Evolutionary conservation across 305 asterid genomes (phyloP), one percentile per base, ranked within the genome.

Genomic region (Stenogyne calaminthoides): DNA sequence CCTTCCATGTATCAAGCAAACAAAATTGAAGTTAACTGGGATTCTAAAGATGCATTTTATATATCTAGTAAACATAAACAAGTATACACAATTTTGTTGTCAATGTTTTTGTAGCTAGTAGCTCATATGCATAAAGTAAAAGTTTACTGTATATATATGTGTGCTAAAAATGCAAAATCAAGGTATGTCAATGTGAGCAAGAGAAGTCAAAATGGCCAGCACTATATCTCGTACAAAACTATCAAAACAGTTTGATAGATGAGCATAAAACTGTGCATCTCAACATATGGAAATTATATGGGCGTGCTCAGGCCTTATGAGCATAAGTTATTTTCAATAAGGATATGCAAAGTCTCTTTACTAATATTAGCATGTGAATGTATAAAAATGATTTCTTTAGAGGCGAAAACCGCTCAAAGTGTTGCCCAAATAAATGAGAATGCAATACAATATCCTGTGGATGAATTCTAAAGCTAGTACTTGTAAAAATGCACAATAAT

Each of bases 1-100:
- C 79, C 80, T 78, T 58, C 83, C 74, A 77, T 69, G 78, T 69
- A 79, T 81, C 81, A 79, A 69, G 62, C 68, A 74, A 78, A 70
- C 81, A 83, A 66, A 16, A 25, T 27, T 15, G 69, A 40, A 54
- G 49, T 76, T 55, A 74, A 67, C 20, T 61, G 73, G 79, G 75
- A 76, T 81, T 78, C 72, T 73, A 75, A 84, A 78, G 84, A 79
- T 78, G n/a, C 73, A 27, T 14, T 20, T 40, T 10, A 29, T 44
- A 3, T 9, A 16, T 20, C 8, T 14, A 18, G 12, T 11, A 71
- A 51, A 42, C 67, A 51, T 25, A 4, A 12, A 60, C 44, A 40
- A 7, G 22, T 22, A 8, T 39, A 22, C 58, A 25, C 25, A 72
- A 27, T 9, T 9, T 29, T 1, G 7, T 44, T 32, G 51, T 44